Evolutionary conservation across 805 yeast species (phyloP), one percentile per base, ranked within the genome.

Genomic region (Suhomyces vadensis): DNA sequence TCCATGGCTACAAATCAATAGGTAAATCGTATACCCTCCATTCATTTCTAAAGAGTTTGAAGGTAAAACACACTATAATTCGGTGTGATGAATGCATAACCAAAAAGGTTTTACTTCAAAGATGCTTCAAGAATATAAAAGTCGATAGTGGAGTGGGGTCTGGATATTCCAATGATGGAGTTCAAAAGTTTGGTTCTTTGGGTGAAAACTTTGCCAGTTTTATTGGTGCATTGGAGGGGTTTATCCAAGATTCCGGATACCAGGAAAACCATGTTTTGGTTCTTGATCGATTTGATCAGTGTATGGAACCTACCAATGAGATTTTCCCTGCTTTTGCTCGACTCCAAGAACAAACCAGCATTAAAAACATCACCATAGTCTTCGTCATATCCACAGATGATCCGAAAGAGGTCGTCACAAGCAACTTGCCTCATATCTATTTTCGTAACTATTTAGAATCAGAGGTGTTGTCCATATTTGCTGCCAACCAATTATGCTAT

Each of bases 1-100:
- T 78, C 3, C 79, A 76, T 52, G 83, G 83, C 0, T 67, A 71
- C 44, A 63, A 69, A 41, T 68, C 81, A 1, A 61, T 74, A 13
- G 83, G 83, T 0, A 78, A 78, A 51, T 60, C 80, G 2, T 61
- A 58, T 42, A 64, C 71, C 1, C 58, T 77, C 4, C 49, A 46
- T 1, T 44, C 52, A 13, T 74, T 63, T 46, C 53, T 76, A 11
- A 39, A 61, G 5, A 44, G 51, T 6, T 40, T 70, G 10, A 54
- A 53, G 1, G 53, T 70, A 4, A 53, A 55, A 4, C 53, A 55
- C 16, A 56, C 72, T 1, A 48, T 64, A 5, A 52, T 78, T 10
- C 59, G 67, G 9, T 77, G 82, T 53, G 79, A 76, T 41, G 76
- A 68, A 48, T 65, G 73, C 40, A 55, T 77, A 21, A 65, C 75